Percentiles rank a stretch among this genome's conserved stretches.
These are phyloP conservation scores for Talaromyces proteolyticus DNA, from an alignment of 495 filamentous ascomycete genomes.

Conservation along the genomic window DNA sequence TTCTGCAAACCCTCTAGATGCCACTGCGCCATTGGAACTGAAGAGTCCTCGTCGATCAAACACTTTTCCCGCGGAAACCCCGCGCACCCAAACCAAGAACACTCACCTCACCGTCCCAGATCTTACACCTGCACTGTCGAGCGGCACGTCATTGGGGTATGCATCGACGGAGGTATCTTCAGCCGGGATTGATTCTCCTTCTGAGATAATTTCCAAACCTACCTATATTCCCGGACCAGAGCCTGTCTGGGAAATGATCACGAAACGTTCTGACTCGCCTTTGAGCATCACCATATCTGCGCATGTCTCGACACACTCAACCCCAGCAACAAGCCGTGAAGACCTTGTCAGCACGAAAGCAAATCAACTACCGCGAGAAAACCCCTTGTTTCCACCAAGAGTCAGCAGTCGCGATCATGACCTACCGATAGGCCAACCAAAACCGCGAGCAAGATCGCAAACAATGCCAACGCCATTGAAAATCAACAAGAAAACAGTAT, in stretches of 20 bases:
- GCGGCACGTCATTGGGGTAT: neutral
- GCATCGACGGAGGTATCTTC: conserved; percentile 10
- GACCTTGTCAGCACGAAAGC: neutral
- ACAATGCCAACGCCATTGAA: neutral
- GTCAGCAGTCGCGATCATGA: neutral
- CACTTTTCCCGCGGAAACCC: conserved; percentile 1
- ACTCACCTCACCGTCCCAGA: conserved; percentile 1
- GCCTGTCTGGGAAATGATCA: conserved; percentile 20
- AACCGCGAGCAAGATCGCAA: neutral
- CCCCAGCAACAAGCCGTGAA: neutral
- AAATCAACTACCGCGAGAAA: neutral
- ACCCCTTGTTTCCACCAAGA: neutral
- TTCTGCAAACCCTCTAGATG: conserved; percentile 3
- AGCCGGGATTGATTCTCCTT: neutral
- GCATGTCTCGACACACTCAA: neutral
- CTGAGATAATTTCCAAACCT: conserved; percentile 1
- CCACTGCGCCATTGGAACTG: neutral
- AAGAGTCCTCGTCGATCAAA: conserved; percentile 6
- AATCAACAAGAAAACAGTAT: neutral
- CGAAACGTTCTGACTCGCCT: conserved; percentile 6
- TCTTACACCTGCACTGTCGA: conserved; percentile 1
- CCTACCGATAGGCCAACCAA: neutral
- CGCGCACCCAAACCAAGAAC: neutral
- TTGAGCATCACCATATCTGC: too few relatives aligned
- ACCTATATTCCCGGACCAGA: conserved; percentile 10